Evolutionary conservation across 2,329 filamentous ascomycete genomes (phyloP).

Genomic region (Grosmannia huntii): DNA sequence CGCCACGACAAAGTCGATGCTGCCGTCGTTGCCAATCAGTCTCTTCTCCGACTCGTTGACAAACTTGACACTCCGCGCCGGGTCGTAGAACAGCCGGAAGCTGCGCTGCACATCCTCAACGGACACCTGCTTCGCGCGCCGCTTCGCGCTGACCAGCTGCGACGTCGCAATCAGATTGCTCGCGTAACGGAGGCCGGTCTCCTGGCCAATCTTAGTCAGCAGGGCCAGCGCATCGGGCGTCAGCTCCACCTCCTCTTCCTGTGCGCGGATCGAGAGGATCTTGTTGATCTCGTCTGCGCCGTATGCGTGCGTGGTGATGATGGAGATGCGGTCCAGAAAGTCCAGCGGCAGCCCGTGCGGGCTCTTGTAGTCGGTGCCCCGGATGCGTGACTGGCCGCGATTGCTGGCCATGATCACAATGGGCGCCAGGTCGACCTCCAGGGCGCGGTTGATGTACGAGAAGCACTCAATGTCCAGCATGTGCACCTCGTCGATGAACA

Average conservation of each 20-base stretch:
- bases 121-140: conserved; percentile 69
- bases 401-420: conserved; percentile 99
- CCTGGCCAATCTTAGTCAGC: conserved; percentile 88
- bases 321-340: conserved; percentile 90
- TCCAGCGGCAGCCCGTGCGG: conserved; percentile 91
- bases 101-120: conserved; percentile 86
- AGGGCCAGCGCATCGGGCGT: conserved; percentile 82
- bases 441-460: conserved; percentile 92
- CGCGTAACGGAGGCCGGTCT: conserved; percentile 87
- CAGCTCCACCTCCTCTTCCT: conserved; percentile 91
- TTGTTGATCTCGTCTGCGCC: conserved; percentile 73
- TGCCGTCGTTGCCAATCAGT: conserved; percentile 77
- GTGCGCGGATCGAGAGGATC: conserved; percentile 82
- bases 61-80: conserved; percentile 76
- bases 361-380: conserved; percentile 84
- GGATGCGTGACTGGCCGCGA: conserved; percentile 78
- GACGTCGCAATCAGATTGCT: conserved; percentile 96
- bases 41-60: conserved; percentile 83
- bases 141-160: conserved; percentile 75
- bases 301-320: conserved; percentile 88
- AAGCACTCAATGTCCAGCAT: conserved; percentile 99
- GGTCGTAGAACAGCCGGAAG: conserved; percentile 90
- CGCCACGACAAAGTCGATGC: conserved; percentile 53
- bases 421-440: conserved; percentile 88
- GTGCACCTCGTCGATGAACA: conserved; percentile 98